Evolutionary conservation across 2,329 filamentous ascomycete species (phyloP), one percentile per base, ranked within the genome.

Genomic region (Lasiodiplodia gonubiensis): DNA sequence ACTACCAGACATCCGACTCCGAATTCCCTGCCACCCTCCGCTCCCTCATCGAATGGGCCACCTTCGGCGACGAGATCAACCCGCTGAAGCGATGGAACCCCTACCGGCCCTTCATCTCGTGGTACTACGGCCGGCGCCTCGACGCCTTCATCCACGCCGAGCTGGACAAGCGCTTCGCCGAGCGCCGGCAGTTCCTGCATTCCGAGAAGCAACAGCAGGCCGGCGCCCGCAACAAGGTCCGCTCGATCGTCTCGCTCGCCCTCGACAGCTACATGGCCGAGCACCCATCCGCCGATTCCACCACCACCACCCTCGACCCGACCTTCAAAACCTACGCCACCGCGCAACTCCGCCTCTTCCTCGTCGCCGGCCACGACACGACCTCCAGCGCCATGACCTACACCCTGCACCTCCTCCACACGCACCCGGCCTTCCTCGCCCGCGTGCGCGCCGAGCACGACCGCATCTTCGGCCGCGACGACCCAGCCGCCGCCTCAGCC

Each of bases 281-380:
- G 21, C 25, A 21, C 39, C 42, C 55, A 25, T 42, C 42, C 16
- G 35, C n/a, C 16, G n/a, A 25, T 3, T 42, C 23, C 55, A 46
- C 42, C 21, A n/a, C n/a, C n/a, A n/a, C 6, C 25, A 10, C 37
- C 14, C 37, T 39, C 37, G 37, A 39, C 37, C 37, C 37, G 12
- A 39, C 37, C 12, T 39, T 39, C 12, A 12, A 16, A 4, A 39
- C 37, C 12, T 39, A 39, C 12, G 37, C 37, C 37, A 39, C 37
- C 0, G 37, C 37, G 8, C 37, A 39, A 3, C 37, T 39, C 37
- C 37, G 37, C 35, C 52, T 54, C 0, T 78, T 79, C 67, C 48
- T 80, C 4, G 76, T 80, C 60, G 76, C 74, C 21, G 78, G 78
- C 1, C 76, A 79, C 48, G 77, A 79, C 64, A 75, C 77, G 63